phyloP scores from a whole-genome alignment of 768 basidiomycete species.

The Neoboletus brunneissimus region DNA sequence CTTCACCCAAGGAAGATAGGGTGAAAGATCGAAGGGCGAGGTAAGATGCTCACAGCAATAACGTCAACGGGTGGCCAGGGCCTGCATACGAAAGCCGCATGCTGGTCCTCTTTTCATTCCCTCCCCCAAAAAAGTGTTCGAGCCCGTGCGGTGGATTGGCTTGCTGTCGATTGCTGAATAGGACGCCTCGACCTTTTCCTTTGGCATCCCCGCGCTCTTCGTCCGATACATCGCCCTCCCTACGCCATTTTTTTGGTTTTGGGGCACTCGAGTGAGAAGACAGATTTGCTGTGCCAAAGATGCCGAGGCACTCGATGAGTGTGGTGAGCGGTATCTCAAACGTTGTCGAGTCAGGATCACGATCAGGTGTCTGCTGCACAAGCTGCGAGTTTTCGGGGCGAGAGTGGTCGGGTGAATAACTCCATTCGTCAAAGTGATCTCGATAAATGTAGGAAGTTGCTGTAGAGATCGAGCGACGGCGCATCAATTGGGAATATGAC shows the following conservation, averaged over 20 bases:
- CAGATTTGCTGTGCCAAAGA: slow-evolving; percentile 77
- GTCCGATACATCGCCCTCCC: slow-evolving; percentile 46
- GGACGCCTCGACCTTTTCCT: slow-evolving; percentile 21
- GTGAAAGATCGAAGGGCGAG: neutral
- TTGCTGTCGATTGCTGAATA: slow-evolving; percentile 20
- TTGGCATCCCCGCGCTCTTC: slow-evolving; percentile 36
- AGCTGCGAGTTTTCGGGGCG: slow-evolving; percentile 23
- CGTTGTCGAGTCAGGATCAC: slow-evolving; percentile 32
- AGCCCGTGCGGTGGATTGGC: slow-evolving; percentile 30
- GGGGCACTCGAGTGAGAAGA: slow-evolving; percentile 27
- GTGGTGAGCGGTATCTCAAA: slow-evolving; percentile 86
- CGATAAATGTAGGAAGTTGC: slow-evolving; percentile 81
- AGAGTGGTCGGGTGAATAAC: slow-evolving; percentile 49
- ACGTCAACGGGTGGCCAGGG: slow-evolving; percentile 68
- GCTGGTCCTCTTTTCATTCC: slow-evolving; percentile 64
- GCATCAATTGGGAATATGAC: neutral
- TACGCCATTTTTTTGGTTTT: slow-evolving; percentile 50
- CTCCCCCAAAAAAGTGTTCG: slow-evolving; percentile 56
- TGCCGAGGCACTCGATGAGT: slow-evolving; percentile 86
- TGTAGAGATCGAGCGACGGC: slow-evolving; percentile 29
- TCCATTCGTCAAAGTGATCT: slow-evolving; percentile 78
- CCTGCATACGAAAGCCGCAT: slow-evolving; percentile 86
- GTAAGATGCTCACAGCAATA: slow-evolving; percentile 65
- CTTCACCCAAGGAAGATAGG: neutral
- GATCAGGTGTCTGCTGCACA: slow-evolving; percentile 10